These are phyloP conservation scores for Allodekkera sacchari DNA, from an alignment of 805 yeast genomes.

Conservation along the genomic window DNA sequence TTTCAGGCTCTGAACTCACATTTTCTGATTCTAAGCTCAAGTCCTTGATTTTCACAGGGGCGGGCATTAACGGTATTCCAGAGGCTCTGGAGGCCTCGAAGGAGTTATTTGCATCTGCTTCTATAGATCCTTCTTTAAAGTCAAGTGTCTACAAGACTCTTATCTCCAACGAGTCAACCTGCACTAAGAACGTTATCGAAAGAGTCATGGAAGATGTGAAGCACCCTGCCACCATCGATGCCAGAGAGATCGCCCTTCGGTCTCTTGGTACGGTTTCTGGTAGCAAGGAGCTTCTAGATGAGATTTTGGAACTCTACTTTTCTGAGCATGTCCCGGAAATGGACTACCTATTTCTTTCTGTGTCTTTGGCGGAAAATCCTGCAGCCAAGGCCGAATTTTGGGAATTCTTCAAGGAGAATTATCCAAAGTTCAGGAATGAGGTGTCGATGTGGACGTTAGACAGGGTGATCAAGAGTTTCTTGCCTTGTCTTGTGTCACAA, in stretches of 20 bases:
- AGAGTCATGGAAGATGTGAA: slow-evolving; percentile 37
- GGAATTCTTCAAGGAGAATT: slow-evolving; percentile 41
- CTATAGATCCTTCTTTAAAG: slow-evolving; percentile 32
- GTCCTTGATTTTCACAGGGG: slow-evolving; percentile 30
- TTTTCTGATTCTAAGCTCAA: slow-evolving; percentile 25
- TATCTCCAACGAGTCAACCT: slow-evolving; percentile 28
- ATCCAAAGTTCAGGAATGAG: slow-evolving; percentile 32
- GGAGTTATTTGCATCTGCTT: slow-evolving; percentile 3
- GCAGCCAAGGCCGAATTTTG: slow-evolving; percentile 36
- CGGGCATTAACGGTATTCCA: slow-evolving; percentile 32
- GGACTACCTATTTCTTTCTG: slow-evolving; percentile 49
- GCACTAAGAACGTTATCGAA: slow-evolving; percentile 28
- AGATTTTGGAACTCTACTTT: slow-evolving; percentile 31
- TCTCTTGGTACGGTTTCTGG: slow-evolving; percentile 43
- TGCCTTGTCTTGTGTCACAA: slow-evolving; percentile 27
- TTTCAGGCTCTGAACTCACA: slow-evolving; percentile 10
- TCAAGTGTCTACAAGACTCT: slow-evolving; percentile 36
- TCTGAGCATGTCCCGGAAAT: slow-evolving; percentile 43
- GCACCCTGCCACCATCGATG: slow-evolving; percentile 46
- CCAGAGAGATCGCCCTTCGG: slow-evolving; percentile 47
- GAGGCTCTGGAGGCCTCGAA: slow-evolving; percentile 23
- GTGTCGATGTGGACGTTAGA: slow-evolving; percentile 30
- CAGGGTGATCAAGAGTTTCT: slow-evolving; percentile 26
- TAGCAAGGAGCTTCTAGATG: slow-evolving; percentile 25
- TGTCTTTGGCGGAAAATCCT: slow-evolving; percentile 38